These are phyloP conservation scores for Chloris gayana DNA, from an alignment of 176 grass and related monocot genomes.

Conservation along the genomic window DNA sequence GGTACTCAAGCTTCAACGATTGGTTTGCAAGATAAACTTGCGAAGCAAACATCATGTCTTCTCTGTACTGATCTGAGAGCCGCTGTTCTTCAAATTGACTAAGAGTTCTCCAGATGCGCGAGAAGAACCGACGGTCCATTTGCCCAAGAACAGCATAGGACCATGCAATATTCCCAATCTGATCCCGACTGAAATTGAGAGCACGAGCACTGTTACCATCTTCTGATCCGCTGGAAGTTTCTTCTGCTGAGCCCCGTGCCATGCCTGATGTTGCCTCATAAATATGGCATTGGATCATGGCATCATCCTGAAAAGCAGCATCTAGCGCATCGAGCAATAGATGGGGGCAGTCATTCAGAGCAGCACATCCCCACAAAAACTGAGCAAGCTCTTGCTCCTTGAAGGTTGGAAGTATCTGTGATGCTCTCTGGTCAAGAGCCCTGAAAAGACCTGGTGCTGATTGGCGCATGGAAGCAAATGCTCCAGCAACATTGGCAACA, in stretches of 20 bases:
- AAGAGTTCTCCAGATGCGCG: constrained; percentile 60
- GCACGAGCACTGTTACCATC: background rate
- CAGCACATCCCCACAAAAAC: constrained; percentile 89
- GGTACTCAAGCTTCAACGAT: constrained; percentile 78
- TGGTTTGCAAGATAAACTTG: constrained; percentile 94
- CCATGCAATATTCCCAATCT: constrained; percentile 89
- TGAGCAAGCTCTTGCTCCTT: constrained; percentile 86
- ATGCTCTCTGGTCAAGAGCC: constrained; percentile 53
- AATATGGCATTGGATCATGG: constrained; percentile 22
- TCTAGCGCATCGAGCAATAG: constrained; percentile 68
- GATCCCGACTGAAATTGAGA: constrained; percentile 78
- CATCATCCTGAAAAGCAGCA: constrained; percentile 47
- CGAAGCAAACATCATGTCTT: constrained; percentile 93
- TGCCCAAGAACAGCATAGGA: constrained; percentile 85
- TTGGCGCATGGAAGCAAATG: constrained; percentile 90
- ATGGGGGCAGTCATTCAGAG: constrained; percentile 58
- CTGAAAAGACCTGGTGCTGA: constrained; percentile 67
- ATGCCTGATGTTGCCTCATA: constrained; percentile 18
- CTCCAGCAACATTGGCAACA: constrained; percentile 76
- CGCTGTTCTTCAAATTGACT: constrained; percentile 63
- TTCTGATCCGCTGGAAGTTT: constrained; percentile 29
- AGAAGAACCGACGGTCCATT: constrained; percentile 78
- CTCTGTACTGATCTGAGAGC: constrained; percentile 78
- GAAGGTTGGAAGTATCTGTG: constrained; percentile 59
- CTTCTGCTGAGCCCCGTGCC: background rate